Conservation (phyloP, 345 rosid species). For the Citrus trifoliata region DNA sequence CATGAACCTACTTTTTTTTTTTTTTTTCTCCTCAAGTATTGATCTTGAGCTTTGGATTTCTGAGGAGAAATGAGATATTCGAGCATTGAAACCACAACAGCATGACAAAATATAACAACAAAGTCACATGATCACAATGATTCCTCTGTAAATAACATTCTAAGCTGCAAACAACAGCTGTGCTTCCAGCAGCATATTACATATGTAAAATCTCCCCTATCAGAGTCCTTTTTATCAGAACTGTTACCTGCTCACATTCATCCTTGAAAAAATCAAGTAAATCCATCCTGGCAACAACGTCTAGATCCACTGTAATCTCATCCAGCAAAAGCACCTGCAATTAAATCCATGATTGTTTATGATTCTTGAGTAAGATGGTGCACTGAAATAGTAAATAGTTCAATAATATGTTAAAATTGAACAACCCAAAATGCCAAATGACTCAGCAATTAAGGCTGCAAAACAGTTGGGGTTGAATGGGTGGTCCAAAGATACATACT, state of each 20-base stretch:
- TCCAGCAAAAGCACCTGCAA: conserved; percentile 84
- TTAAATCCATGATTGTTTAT: background rate
- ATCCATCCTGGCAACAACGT: conserved; percentile 94
- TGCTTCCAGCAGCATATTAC: conserved; percentile 1
- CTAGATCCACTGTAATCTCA: conserved; percentile 94
- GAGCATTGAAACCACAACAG: background rate
- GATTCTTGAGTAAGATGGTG: background rate
- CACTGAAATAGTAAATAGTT: background rate
- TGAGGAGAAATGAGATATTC: background rate
- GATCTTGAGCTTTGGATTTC: background rate
- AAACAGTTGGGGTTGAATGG: background rate
- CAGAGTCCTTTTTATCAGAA: background rate
- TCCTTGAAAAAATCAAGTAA: conserved; percentile 85
- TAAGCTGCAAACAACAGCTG: background rate
- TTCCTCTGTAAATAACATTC: background rate
- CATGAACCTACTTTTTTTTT: background rate
- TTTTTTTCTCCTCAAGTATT: no score
- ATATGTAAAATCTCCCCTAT: background rate
- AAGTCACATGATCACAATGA: background rate
- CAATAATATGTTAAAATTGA: background rate
- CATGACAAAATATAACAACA: background rate
- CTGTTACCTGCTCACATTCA: conserved; percentile 75
- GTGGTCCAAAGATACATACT: background rate
- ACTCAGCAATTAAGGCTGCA: background rate
- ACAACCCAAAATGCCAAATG: background rate